Base-by-base conservation (phyloP, 208 protist genomes). In the Wallacemonas collosoma region DNA sequence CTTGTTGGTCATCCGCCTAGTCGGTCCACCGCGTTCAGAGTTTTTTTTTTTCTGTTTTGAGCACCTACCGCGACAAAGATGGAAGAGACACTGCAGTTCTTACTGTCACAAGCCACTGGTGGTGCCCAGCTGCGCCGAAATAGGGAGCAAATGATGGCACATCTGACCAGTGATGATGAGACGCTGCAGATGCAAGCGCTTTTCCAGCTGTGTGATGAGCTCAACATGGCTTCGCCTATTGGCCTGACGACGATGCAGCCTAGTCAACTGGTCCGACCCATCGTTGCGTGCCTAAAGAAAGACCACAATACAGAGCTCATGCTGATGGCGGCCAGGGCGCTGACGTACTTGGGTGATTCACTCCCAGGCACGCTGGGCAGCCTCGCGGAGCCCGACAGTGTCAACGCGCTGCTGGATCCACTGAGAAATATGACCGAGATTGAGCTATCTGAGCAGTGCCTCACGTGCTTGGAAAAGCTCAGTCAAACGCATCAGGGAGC, bases 371-470 rank as follows among this genome's bases (percentile, higher is more conserved):
- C 89, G 2, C 79, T 91, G 12, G 66, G 74, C n/a, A 72, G 87
- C 12, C 68, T 98, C n/a, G 83, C 87, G 1, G 67, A 75, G 2
- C 39, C 65, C 44, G 82, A 76, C 39, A 87, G 82, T 45, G 76
- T 97, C 2, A 70, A 81, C 1, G 70, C 86, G 2, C 76, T 99
- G 38, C 88, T 95, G 40, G 66, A 73, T 45, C 93, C 95, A 56
- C 75, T 99, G 4, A 80, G 89, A 15, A 86, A 72, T 12, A 96
- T 98, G 60, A 85, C 96, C 65, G 97, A 98, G 75, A 95, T 99
- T 70, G 98, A 99, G 79, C 72, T 98, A 11, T 94, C 97, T 40
- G 96, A 99, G 77, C 92, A 98, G 85, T 93, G 90, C 68, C 71
- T 98, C 14, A 90, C 79, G 40, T 96, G 91, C 75, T 26, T 99